Evolutionary conservation across 805 yeast species (phyloP), one percentile per base, ranked within the genome.

Genomic region (Metschnikowia borealis): DNA sequence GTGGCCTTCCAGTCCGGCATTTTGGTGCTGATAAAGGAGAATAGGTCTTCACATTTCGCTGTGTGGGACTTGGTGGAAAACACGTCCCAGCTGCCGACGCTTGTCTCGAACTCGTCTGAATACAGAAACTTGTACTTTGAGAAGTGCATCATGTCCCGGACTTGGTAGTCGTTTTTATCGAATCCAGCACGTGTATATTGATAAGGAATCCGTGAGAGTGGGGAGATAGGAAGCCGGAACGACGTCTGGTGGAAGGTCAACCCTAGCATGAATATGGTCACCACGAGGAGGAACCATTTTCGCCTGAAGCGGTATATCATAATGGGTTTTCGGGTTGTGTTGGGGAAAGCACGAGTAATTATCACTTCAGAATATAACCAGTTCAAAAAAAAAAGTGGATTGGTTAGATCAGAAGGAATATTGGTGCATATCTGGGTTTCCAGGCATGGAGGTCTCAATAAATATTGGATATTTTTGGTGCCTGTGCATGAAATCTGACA

Each of bases 1-100:
- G 36, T 20, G 7, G 51, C 36, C 31, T 48, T 37, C 61, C 61
- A 58, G 6, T 39, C 38, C 29, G 61, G 61, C 15, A 45, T 43
- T 15, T 46, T 44, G 6, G 20, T 10, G 43, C 49, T 54, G 31
- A 58, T 14, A 18, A 44, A 46, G 6, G 26, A 36, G 37, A 58
- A 58, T 38, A 56, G 50, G 3, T 38, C 43, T 7, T 31, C 15
- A 42, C 61, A 58, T 36, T 50, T 49, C 18, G 52, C 42, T 23
- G 34, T 38, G 13, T 48, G 48, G 18, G 53, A 14, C 31, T 46
- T 41, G 20, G 48, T 33, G 15, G 46, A 45, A 33, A 58, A 58
- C 34, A 32, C 39, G 18, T 43, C 48, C 58, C 59, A 56, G n/a
- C 46, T 45, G 18, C 50, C 50, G 6, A 51, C 44, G 29, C 32